Conservation (phyloP, 176 grass and related monocot genomes). For the Leersia perrieri region DNA sequence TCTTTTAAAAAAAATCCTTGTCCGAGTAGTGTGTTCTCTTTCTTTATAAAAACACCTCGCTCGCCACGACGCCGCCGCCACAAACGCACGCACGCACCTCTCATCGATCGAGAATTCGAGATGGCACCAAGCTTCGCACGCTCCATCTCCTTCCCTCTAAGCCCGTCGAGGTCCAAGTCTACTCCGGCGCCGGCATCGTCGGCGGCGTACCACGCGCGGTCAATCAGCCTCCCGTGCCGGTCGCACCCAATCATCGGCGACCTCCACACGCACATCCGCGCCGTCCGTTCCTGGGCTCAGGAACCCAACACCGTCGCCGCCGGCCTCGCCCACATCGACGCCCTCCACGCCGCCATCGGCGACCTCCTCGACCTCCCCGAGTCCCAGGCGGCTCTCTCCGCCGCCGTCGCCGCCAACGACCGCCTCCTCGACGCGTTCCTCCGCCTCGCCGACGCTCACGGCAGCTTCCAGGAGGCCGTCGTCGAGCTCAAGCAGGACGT, state of each 20-base stretch:
- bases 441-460: conserved; percentile 63
- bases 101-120: too few species aligned
- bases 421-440: conserved; percentile 69
- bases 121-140: conserved; percentile 66
- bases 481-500: conserved; percentile 49
- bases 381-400: conserved; percentile 39
- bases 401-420: conserved; percentile 17
- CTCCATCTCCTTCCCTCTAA: conserved; percentile 71
- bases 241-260: conserved; percentile 61
- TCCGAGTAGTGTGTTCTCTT: not conserved
- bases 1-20: too few species aligned
- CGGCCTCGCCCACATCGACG: conserved; percentile 47
- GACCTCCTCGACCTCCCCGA: conserved; percentile 50
- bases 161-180: conserved; percentile 25
- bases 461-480: conserved; percentile 49
- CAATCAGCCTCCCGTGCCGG: conserved; percentile 58
- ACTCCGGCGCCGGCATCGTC: not conserved
- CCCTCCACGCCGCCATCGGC: conserved; percentile 47
- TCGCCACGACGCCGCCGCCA: too few species aligned
- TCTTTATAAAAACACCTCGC: not conserved
- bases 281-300: conserved; percentile 48
- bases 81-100: not conserved
- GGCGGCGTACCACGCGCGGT: conserved; percentile 32
- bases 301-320: not conserved
- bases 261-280: conserved; percentile 55